A percentile compares a stretch with the other conserved stretches of the same genome.
phyloP scores from a whole-genome alignment of 176 grass and related monocot species.

The Zea luxurians region DNA sequence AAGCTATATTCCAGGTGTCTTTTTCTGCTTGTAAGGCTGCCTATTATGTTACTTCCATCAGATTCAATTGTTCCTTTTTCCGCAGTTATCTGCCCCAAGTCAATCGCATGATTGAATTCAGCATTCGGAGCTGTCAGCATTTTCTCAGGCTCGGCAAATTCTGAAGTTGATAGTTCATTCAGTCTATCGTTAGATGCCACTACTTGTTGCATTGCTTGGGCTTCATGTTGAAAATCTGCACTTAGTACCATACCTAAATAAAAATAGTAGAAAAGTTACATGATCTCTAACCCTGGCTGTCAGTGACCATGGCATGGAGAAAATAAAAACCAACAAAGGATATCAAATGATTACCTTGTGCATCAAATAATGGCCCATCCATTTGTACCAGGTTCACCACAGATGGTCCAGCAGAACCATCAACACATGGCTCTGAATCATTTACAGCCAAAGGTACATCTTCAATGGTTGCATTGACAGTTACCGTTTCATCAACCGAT shows the following conservation, averaged over 20 bases:
- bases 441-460: constrained; percentile 40
- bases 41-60: constrained; percentile 87
- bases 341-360: constrained; percentile 54
- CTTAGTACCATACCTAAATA: constrained; percentile 43
- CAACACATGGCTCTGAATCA: constrained; percentile 22
- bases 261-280: constrained; percentile 18
- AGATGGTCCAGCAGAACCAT: constrained; percentile 40
- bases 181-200: constrained; percentile 42
- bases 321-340: constrained; percentile 10
- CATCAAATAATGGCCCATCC: constrained; percentile 32
- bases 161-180: constrained; percentile 40
- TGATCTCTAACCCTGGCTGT: constrained; percentile 1
- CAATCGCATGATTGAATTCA: constrained; percentile 55
- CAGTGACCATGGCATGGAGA: not conserved
- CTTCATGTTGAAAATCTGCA: constrained; percentile 44
- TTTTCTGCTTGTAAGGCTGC: constrained; percentile 78
- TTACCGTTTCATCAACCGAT: constrained; percentile 30
- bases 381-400: constrained; percentile 23
- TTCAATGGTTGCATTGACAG: constrained; percentile 34
- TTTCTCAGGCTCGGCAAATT: constrained; percentile 76
- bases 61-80: constrained; percentile 81
- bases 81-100: constrained; percentile 74
- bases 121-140: constrained; percentile 66
- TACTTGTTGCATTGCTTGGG: constrained; percentile 38
- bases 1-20: constrained; percentile 69